These are phyloP conservation scores for Pichia sp. DNA, from an alignment of 1,139 yeast species.

Conservation along the genomic window DNA sequence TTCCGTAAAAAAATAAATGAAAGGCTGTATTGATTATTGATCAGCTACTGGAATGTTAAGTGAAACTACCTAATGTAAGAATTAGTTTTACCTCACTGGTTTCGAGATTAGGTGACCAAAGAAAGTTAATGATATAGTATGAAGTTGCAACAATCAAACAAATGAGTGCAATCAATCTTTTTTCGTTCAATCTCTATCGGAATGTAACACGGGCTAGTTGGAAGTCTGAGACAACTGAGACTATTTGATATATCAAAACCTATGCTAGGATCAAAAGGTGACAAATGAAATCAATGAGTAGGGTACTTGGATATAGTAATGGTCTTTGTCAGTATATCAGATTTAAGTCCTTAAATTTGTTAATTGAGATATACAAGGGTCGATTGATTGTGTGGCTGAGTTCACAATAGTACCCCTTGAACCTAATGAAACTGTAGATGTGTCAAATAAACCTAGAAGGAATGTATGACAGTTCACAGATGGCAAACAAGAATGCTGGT, in stretches of 20 bases:
- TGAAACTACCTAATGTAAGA: background rate
- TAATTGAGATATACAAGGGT: background rate
- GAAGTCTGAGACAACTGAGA: background rate
- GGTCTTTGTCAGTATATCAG: conserved; percentile 6
- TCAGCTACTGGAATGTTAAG: background rate
- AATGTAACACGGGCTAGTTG: background rate
- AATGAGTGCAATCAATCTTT: conserved; percentile 29
- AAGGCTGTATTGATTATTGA: background rate
- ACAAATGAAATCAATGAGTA: background rate
- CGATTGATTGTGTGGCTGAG: background rate
- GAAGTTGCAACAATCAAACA: conserved; percentile 28
- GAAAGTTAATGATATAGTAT: background rate
- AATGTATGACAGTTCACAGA: conserved; percentile 13
- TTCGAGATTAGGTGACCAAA: background rate
- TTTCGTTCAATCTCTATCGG: background rate
- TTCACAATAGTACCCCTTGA: conserved; percentile 2
- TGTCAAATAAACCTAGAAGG: conserved; percentile 12
- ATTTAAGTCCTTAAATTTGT: conserved; percentile 33
- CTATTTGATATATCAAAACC: background rate
- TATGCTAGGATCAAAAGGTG: conserved; percentile 35
- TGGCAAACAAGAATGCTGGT: conserved; percentile 16
- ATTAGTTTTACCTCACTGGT: background rate
- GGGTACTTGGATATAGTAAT: background rate
- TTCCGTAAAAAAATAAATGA: background rate
- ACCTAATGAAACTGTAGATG: conserved; percentile 1